These are phyloP conservation scores for Colletotrichum plurivorum DNA, from an alignment of 2,329 filamentous ascomycete genomes.

Conservation along the genomic window DNA sequence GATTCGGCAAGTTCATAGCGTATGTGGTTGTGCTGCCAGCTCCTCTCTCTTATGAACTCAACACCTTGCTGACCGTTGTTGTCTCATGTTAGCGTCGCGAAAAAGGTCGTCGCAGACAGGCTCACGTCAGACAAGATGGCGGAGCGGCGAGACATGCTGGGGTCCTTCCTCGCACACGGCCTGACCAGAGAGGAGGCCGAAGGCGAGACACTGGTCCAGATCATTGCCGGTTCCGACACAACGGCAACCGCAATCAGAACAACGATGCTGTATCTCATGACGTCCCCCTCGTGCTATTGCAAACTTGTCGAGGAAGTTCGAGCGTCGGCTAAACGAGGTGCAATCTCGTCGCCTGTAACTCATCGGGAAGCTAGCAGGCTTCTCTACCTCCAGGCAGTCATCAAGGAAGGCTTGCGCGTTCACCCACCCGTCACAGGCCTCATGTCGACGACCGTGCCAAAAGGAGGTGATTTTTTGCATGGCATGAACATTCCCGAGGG, in stretches of 20 bases:
- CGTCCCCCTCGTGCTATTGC: slow-evolving; percentile 60
- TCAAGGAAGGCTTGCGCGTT: slow-evolving; percentile 64
- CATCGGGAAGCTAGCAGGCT: slow-evolving; percentile 56
- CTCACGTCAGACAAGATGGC: slow-evolving; percentile 40
- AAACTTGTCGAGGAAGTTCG: slow-evolving; percentile 66
- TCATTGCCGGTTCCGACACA: slow-evolving; percentile 57
- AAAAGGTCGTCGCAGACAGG: slow-evolving; percentile 43
- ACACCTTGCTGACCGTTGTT: slow-evolving; percentile 14
- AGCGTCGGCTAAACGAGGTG: slow-evolving; percentile 42
- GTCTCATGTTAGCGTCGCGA: slow-evolving; percentile 40
- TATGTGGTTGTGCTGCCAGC: slow-evolving; percentile 26
- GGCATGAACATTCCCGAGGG: slow-evolving; percentile 61
- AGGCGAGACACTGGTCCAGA: slow-evolving; percentile 51
- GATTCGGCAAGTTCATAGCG: slow-evolving; percentile 56
- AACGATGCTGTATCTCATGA: slow-evolving; percentile 66
- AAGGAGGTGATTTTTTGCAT: slow-evolving; percentile 54
- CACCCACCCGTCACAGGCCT: slow-evolving; percentile 59
- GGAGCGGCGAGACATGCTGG: slow-evolving; percentile 55
- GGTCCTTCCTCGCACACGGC: slow-evolving; percentile 57
- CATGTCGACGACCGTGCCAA: slow-evolving; percentile 52
- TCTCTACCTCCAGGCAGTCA: slow-evolving; percentile 64
- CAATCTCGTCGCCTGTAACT: slow-evolving; percentile 48
- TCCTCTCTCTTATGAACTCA: background rate
- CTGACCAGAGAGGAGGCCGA: slow-evolving; percentile 47
- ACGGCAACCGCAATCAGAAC: slow-evolving; percentile 56